These are phyloP conservation scores for Mycosphaerelloides madeirae DNA, from an alignment of 2,329 filamentous ascomycete species.

Conservation along the genomic window DNA sequence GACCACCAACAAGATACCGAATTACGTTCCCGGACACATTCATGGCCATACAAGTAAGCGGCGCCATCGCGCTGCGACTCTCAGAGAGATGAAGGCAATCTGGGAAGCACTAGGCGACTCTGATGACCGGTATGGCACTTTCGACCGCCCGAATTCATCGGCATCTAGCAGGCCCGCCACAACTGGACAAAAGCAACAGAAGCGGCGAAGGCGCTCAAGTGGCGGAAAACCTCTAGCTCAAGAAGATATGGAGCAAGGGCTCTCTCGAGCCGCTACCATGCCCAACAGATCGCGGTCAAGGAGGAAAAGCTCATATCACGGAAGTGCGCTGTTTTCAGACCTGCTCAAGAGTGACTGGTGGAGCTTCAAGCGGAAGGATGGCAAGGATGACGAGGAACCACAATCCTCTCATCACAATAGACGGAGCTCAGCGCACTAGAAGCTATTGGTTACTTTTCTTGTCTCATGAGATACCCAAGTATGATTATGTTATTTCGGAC, in stretches of 20 bases:
- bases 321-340: slow-evolving; percentile 30
- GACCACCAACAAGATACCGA: slow-evolving; percentile 10
- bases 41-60: slow-evolving; percentile 17
- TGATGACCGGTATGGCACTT: slow-evolving; percentile 24
- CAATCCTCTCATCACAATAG: neutral
- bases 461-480: no score
- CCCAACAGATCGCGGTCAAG: slow-evolving; percentile 11
- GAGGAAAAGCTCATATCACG: slow-evolving; percentile 20
- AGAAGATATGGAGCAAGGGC: slow-evolving; percentile 5
- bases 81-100: slow-evolving; percentile 30
- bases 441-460: no score
- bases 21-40: slow-evolving; percentile 6
- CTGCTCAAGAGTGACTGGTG: slow-evolving; percentile 29
- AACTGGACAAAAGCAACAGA: slow-evolving; percentile 13
- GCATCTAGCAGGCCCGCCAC: slow-evolving; percentile 11
- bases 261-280: slow-evolving; percentile 19
- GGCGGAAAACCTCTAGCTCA: slow-evolving; percentile 14
- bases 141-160: slow-evolving; percentile 14
- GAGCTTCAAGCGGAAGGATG: slow-evolving; percentile 19
- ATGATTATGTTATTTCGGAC: no score
- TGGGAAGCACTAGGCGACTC: slow-evolving; percentile 30
- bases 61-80: slow-evolving; percentile 29
- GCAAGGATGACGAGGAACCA: slow-evolving; percentile 9
- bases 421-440: no score
- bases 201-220: slow-evolving; percentile 18